These are phyloP conservation scores for Carex parvula DNA, from an alignment of 176 grass and related monocot species.

Conservation along the genomic window DNA sequence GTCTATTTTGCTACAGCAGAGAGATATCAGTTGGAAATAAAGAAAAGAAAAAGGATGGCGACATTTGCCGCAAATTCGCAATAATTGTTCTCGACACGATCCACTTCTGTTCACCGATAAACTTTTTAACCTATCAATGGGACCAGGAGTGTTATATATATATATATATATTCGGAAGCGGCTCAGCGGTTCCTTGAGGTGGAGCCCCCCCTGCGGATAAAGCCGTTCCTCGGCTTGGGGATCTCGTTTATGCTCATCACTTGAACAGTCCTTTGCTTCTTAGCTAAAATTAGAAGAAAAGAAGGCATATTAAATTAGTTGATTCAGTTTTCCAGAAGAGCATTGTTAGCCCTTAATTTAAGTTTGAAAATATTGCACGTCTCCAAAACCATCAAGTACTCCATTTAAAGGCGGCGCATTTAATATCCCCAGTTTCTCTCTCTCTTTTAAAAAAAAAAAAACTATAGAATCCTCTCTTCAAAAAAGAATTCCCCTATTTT, in stretches of 20 bases:
- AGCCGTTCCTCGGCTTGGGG: conserved; percentile 54
- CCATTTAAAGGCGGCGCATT: background rate
- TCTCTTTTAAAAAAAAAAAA: too few relatives aligned
- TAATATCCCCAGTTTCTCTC: background rate
- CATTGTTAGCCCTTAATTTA: background rate
- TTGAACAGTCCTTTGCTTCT: conserved; percentile 76
- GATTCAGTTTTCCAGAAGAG: background rate
- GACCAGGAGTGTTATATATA: background rate
- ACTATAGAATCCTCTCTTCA: too few relatives aligned
- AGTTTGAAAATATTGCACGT: background rate
- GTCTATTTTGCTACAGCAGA: background rate
- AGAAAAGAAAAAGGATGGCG: background rate
- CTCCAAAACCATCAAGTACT: background rate
- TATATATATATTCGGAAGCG: background rate
- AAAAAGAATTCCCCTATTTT: background rate
- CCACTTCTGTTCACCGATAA: background rate
- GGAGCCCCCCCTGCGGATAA: conserved; percentile 45
- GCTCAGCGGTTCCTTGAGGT: conserved; percentile 45
- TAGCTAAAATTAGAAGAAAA: conserved; percentile 32
- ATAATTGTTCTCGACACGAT: background rate
- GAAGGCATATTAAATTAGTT: background rate
- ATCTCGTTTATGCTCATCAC: conserved; percentile 81
- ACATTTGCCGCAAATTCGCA: background rate
- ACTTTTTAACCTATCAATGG: background rate
- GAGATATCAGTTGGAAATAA: background rate